These are phyloP conservation scores for Colletotrichum tamarilloi DNA, from an alignment of 2,329 filamentous ascomycete species.

Conservation along the genomic window DNA sequence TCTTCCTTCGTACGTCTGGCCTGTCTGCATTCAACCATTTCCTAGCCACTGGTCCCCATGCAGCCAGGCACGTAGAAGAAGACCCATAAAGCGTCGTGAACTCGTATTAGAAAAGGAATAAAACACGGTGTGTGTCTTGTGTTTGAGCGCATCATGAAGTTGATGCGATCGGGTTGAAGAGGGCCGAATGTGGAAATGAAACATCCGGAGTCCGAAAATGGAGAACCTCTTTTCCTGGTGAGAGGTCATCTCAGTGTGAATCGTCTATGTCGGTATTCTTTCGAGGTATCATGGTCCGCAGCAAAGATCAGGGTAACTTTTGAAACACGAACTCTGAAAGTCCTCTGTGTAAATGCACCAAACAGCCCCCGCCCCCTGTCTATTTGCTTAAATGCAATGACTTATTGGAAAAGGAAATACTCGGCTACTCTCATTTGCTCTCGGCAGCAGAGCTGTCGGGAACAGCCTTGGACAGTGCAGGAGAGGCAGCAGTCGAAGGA, in stretches of 20 bases:
- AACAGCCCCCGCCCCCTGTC: conserved; percentile 57
- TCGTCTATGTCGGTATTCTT: conserved; percentile 54
- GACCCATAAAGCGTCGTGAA: conserved; percentile 35
- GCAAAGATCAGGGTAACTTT: conserved; percentile 59
- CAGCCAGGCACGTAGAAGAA: conserved; percentile 30
- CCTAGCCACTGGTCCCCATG: background rate
- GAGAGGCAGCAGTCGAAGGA: conserved; percentile 75
- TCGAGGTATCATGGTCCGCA: conserved; percentile 61
- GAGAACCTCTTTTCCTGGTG: conserved; percentile 43
- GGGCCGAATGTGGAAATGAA: conserved; percentile 45
- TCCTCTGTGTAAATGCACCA: conserved; percentile 60
- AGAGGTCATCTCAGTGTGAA: conserved; percentile 48
- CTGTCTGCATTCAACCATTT: conserved; percentile 5
- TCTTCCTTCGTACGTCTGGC: conserved; percentile 25
- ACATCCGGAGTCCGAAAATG: conserved; percentile 42
- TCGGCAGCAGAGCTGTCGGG: conserved; percentile 58
- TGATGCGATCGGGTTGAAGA: conserved; percentile 24
- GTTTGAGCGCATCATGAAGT: conserved; percentile 16
- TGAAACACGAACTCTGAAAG: conserved; percentile 57
- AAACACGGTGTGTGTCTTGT: conserved; percentile 18
- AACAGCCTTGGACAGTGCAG: conserved; percentile 71
- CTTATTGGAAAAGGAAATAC: conserved; percentile 43
- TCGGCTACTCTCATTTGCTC: conserved; percentile 53
- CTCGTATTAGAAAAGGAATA: conserved; percentile 35
- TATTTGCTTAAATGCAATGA: conserved; percentile 62